Evolutionary conservation across 495 filamentous ascomycete genomes (phyloP), one percentile per base, ranked within the genome.

Genomic region (Penicillium maclennaniae): DNA sequence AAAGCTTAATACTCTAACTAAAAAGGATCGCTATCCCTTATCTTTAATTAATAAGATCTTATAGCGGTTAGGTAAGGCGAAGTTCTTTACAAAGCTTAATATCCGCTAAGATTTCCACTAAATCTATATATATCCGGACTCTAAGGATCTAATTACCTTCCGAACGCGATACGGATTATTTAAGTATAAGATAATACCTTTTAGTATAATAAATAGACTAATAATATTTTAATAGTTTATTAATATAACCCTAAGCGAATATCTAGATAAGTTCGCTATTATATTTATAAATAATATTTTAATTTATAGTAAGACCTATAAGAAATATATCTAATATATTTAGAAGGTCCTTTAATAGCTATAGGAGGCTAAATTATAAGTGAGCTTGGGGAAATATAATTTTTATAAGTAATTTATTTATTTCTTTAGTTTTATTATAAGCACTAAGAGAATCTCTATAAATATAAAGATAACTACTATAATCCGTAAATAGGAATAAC

Each of bases 1-100:
- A 59, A 55, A n/a, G 7, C 43, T 81, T 0, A 83, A 83, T 49
- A 43, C 25, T 0, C 45, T 79, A 0, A 81, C 66, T 0, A 58
- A 53, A 4, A 77, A 76, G 50, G 69, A 83, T 37, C 27, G 58
- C 1, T 77, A 79, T 43, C 69, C 72, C 0, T 39, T 82, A 0
- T 75, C 73, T 0, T 40, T 78, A 10, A 77, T 80, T 23, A 40
- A 75, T n/a, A 68, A 83, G 46, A 62, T 66, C 0, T 39, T 81
- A 4, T 25, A 58, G n/a, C 21, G 54, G 0, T 25, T 82, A 0
- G 25, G 17, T 0, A 54, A 52, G 37, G 61, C 63, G 3, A 69
- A 57, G 42, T 60, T 65, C 23, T 80, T 74, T 49, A 82, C 61
- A 0, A 79, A 79, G 52, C 41, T 83, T 0, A 69, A 82, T 56